phyloP scores from a whole-genome alignment of 163 green algal genomes.

The Trebouxiophyceae sp. region DNA sequence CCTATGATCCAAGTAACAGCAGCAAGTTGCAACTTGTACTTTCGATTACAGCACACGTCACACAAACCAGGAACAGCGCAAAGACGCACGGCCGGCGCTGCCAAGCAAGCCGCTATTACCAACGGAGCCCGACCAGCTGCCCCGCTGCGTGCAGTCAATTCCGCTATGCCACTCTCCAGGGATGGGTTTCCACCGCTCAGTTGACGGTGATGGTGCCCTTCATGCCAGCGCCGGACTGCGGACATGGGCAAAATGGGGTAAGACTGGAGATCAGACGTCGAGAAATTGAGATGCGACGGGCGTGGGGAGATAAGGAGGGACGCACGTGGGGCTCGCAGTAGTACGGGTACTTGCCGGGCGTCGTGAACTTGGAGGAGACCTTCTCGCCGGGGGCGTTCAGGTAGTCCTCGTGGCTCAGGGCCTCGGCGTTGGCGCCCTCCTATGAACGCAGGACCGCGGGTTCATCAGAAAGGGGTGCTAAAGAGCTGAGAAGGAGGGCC shows the following conservation, averaged over 20 bases:
- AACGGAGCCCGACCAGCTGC: too few species aligned
- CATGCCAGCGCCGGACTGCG: slow-evolving; percentile 79
- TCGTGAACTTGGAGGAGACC: slow-evolving; percentile 70
- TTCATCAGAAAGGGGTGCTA: neutral
- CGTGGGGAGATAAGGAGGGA: too few species aligned
- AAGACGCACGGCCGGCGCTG: too few species aligned
- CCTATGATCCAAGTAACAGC: too few species aligned
- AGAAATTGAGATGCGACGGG: too few species aligned
- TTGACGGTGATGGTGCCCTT: slow-evolving; percentile 65
- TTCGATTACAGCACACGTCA: too few species aligned
- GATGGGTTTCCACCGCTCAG: slow-evolving; percentile 23
- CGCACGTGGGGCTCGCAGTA: slow-evolving; percentile 98
- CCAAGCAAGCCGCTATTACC: too few species aligned
- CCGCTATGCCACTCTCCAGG: too few species aligned
- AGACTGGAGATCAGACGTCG: neutral
- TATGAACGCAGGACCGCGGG: slow-evolving; percentile 21
- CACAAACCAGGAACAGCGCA: too few species aligned
- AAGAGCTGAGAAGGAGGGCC: neutral
- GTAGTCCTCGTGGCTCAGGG: slow-evolving; percentile 86
- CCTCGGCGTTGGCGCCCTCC: slow-evolving; percentile 77
- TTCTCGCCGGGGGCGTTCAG: slow-evolving; percentile 90
- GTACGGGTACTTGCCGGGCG: slow-evolving; percentile 80
- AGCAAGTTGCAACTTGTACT: too few species aligned
- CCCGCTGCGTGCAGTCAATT: too few species aligned
- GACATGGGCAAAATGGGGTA: too few species aligned